These are phyloP conservation scores for Kurtzmaniella fragi DNA, from an alignment of 805 yeast species.

Conservation along the genomic window DNA sequence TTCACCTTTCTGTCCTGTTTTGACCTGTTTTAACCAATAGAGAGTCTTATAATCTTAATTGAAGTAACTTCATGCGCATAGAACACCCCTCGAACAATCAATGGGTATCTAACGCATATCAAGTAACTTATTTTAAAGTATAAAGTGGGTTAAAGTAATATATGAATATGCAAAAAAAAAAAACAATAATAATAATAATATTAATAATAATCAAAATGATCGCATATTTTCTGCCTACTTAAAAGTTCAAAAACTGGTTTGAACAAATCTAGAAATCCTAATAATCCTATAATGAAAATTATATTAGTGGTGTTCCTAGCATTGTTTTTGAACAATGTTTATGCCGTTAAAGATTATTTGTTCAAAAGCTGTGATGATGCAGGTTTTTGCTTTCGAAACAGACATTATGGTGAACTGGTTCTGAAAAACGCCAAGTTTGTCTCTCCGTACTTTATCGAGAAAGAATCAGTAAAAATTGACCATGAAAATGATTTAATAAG, in stretches of 20 bases:
- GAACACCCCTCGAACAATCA: no score
- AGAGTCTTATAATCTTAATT: no score
- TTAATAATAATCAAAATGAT: no score
- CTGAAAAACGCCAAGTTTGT: conserved; percentile 3
- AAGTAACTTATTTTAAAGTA: no score
- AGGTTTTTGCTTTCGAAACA: conserved; percentile 80
- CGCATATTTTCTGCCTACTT: background rate
- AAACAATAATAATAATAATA: no score
- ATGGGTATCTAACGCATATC: no score
- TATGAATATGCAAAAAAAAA: no score
- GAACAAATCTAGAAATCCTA: background rate
- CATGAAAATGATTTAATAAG: conserved; percentile 16
- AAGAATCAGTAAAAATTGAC: conserved; percentile 9
- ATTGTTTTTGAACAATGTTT: conserved; percentile 6
- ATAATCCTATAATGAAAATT: background rate
- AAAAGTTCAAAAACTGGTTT: background rate
- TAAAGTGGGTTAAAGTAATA: no score
- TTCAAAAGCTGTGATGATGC: conserved; percentile 76
- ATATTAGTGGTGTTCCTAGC: background rate
- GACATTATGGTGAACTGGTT: conserved; percentile 50
- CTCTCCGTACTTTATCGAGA: conserved; percentile 22
- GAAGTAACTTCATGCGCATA: no score
- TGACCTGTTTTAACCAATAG: no score
- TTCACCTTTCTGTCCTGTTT: no score
- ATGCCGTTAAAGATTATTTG: conserved; percentile 54